Conservation (phyloP, 2,329 filamentous ascomycete species). For the Trichoderma atrobrunneum region DNA sequence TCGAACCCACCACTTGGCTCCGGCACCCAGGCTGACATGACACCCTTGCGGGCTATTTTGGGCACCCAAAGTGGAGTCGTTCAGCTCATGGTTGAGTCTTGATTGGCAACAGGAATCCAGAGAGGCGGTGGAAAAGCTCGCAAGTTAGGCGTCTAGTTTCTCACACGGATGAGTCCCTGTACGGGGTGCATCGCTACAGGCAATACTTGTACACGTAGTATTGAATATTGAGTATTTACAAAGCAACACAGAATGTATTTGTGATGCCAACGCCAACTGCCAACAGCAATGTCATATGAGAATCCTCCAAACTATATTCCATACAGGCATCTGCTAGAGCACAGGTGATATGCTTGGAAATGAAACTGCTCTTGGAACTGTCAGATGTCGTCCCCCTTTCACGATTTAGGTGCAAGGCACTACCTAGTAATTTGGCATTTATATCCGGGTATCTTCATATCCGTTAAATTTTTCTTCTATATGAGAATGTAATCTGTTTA, state of each 20-base stretch:
- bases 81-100: neutral
- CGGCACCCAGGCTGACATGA: constrained; percentile 3
- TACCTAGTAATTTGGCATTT: neutral
- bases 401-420: neutral
- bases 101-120: neutral
- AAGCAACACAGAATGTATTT: neutral
- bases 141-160: neutral
- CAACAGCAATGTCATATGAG: neutral
- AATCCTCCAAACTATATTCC: neutral
- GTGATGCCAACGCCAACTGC: neutral
- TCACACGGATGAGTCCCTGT: neutral
- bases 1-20: constrained; percentile 8
- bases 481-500: neutral
- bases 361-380: neutral
- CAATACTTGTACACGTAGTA: neutral
- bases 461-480: neutral
- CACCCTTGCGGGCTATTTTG: constrained; percentile 11
- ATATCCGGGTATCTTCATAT: neutral
- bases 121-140: neutral
- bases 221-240: neutral
- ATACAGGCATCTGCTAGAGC: neutral
- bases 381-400: neutral
- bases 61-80: constrained; percentile 9
- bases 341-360: neutral
- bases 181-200: neutral